Base-by-base conservation (phyloP, 176 grass and related monocot genomes). In the Hsuehochloa calcarea region DNA sequence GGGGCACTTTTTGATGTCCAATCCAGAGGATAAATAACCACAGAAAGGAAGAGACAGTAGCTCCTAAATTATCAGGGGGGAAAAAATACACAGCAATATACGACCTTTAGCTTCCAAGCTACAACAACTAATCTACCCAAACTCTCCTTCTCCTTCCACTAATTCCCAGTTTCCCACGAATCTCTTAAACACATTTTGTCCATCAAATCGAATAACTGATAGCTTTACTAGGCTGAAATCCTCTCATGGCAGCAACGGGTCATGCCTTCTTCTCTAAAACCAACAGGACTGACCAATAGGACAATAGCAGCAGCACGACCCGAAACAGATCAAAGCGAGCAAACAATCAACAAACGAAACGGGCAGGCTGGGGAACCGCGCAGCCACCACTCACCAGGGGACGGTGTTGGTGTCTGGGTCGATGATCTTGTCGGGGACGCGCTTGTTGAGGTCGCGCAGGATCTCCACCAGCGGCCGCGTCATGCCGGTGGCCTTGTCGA, bases 341-440 rank as follows among this genome's bases (percentile, higher is more conserved):
- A 11, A 20, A 31, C 17, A 59, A 25, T 15, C 40, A 34, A 20
- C 4, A 66, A 35, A 74, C 4, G 77, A 54, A 8, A 37, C 39
- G 31, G 23, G 13, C 1, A 56, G 55, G 6, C 2, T 3, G 31
- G 12, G 34, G 54, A 1, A 15, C 11, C 8, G 22, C 4, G 19
- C 37, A 23, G 25, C 10, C 41, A 20, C 38, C 61, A 55, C 65
- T 87, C 27, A 99, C 96, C 96, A 99, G 22, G 92, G 91, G 34
- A 98, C 93, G 64, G 91, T 80, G 81, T 87, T 81, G 31, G 81
- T 70, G 22, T 93, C 88, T 45, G 87, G 67, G 41, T 94, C 85
- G 83, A 98, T 92, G 86, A 98, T 98, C 86, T 98, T 93, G 85
- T 98, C 96, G 26, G 96, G 96, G 52, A 99, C 91, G 80, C 96